A percentile compares a stretch with the other conserved stretches of the same genome.
phyloP scores from a whole-genome alignment of 305 asterid species.

The Rubia tinctorum region DNA sequence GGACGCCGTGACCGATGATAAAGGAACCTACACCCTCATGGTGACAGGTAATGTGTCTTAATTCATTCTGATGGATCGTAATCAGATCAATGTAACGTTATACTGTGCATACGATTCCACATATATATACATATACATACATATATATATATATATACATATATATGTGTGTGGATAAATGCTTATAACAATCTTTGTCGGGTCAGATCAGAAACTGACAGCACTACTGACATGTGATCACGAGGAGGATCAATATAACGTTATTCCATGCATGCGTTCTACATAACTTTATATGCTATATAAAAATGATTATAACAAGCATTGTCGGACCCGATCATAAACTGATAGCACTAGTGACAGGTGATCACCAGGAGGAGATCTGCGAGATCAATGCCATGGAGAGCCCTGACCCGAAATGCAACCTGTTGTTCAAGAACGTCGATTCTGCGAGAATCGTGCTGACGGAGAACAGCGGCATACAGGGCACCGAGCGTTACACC shows the following conservation, averaged over 20 bases:
- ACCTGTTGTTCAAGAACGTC: conserved; percentile 13
- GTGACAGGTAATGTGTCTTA: conserved; percentile 29
- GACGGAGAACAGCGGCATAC: conserved; percentile 44
- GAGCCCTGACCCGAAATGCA: conserved; percentile 43
- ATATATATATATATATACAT: too few species aligned
- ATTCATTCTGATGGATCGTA: background rate
- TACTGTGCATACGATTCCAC: too few species aligned
- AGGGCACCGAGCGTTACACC: conserved; percentile 29
- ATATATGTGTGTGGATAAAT: too few species aligned
- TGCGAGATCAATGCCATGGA: conserved; percentile 36
- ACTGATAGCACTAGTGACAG: conserved; percentile 4
- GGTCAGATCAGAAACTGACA: background rate
- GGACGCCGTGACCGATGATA: conserved; percentile 26
- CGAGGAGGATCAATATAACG: conserved; percentile 23
- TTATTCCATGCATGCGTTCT: too few species aligned
- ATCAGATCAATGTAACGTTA: background rate
- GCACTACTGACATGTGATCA: conserved; percentile 36
- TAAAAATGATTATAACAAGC: too few species aligned
- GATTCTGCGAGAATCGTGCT: conserved; percentile 31
- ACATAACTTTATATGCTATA: too few species aligned
- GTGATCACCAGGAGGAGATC: conserved; percentile 48
- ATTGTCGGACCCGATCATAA: background rate
- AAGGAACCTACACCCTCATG: conserved; percentile 35
- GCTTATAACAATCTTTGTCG: background rate
- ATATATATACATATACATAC: too few species aligned